Evolutionary conservation across 306 rosid species (phyloP), one percentile per base, ranked within the genome.

Genomic region (Morella rubra): DNA sequence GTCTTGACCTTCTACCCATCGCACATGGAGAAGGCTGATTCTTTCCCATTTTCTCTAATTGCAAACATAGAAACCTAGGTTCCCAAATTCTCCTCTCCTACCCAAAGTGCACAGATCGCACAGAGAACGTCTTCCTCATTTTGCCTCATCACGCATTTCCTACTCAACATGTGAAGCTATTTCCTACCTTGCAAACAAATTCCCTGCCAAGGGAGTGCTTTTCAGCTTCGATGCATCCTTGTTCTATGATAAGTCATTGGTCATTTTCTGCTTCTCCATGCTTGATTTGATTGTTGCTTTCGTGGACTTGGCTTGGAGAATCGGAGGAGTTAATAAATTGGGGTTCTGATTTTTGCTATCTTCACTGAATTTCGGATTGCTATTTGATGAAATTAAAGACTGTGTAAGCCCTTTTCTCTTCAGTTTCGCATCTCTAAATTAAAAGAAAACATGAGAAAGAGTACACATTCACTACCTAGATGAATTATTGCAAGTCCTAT

Each of bases 261-360:
- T 27, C 71, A 59, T 69, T 41, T 76, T 79, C 71, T 76, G 84
- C 90, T 90, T 92, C 87, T 91, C 96, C 18, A 89, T 76, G 73
- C 97, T 95, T 45, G 96, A 90, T 83, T 90, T 92, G 83, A 90
- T 73, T 24, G 84, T 72, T 16, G 87, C 84, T 85, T 92, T 92
- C 54, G 72, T 40, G 64, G 87, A 24, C 79, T 89, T 88, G 0
- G 79, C 73, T 46, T 47, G 81, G 69, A 83, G 77, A 20, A 70
- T 76, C 32, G 86, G 86, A 70, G 96, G 90, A 18, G 89, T 88
- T 9, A 77, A 81, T 76, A 81, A 32, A 64, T 92, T 89, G 0
- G 97, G 98, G 66, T 92, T 80, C 72, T 86, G 92, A 85, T 95
- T 92, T 82, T 95, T 97, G 3, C 84, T 53, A 10, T 87, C 91